These are phyloP conservation scores for Salvia miltiorrhiza DNA, from an alignment of 257 asterid genomes.

Conservation along the genomic window DNA sequence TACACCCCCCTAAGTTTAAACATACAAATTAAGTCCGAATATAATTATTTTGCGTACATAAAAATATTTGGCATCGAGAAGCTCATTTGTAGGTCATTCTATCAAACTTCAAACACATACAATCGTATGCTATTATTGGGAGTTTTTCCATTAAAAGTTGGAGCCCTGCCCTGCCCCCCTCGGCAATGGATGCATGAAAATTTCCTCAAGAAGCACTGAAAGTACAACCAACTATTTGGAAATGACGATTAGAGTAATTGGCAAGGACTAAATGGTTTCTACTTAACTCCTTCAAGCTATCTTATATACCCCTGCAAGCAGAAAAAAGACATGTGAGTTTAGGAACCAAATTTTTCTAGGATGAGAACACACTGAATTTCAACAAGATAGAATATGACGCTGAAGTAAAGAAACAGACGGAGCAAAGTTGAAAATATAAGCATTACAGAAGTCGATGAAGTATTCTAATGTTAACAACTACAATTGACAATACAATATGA, in stretches of 20 bases:
- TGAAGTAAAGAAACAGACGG: neutral
- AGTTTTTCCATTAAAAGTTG: neutral
- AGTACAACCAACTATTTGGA: neutral
- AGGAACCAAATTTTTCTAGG: neutral
- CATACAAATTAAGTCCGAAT: too few species aligned
- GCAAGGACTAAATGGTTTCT: neutral
- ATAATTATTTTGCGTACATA: neutral
- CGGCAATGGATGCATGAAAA: neutral
- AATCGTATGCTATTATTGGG: neutral
- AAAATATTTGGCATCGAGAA: neutral
- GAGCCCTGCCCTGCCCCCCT: neutral
- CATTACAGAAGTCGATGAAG: neutral
- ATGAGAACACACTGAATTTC: neutral
- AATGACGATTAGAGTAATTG: neutral
- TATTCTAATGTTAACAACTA: neutral
- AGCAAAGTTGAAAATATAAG: neutral
- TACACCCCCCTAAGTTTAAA: too few species aligned
- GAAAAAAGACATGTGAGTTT: constrained; percentile 1
- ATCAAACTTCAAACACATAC: neutral
- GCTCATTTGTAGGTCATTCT: neutral
- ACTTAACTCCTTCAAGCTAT: neutral
- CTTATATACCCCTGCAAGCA: constrained; percentile 44
- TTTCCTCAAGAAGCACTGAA: neutral
- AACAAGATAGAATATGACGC: neutral
- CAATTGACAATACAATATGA: neutral